Evolutionary conservation across 768 basidiomycete species (phyloP).

Genomic region (Leccinum olivaceopallidum): DNA sequence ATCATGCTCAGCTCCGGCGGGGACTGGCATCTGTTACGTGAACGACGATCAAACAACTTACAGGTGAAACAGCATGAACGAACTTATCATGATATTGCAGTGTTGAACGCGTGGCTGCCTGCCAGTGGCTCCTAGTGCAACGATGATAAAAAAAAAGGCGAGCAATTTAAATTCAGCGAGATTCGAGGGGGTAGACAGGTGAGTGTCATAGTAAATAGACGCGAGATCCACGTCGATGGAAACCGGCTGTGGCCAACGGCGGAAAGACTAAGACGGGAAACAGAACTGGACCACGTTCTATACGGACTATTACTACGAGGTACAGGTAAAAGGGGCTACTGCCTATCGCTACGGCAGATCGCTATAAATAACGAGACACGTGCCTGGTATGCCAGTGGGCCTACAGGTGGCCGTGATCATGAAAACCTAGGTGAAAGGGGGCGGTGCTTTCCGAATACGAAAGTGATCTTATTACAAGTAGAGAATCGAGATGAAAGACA

Average conservation of each 20-base stretch:
- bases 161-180: not conserved
- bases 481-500: not conserved
- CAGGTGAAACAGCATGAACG: not conserved
- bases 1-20: not conserved
- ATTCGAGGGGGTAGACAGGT: not conserved
- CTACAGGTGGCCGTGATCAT: too few species aligned
- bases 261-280: not conserved
- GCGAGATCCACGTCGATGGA: not conserved
- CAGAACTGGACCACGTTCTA: too few species aligned
- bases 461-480: not conserved
- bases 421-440: not conserved
- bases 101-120: too few species aligned
- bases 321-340: too few species aligned
- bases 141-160: too few species aligned
- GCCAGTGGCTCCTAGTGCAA: not conserved
- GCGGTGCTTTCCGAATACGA: not conserved
- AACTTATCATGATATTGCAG: not conserved
- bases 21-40: not conserved
- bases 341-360: too few species aligned
- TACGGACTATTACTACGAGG: too few species aligned
- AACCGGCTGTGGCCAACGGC: not conserved
- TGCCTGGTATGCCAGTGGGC: too few species aligned
- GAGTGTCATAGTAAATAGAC: not conserved
- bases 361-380: too few species aligned
- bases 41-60: not conserved